Evolutionary conservation across 164 flowering plant genomes (phyloP), one percentile per base, ranked within the genome.

Genomic region (Echeveria elegans): DNA sequence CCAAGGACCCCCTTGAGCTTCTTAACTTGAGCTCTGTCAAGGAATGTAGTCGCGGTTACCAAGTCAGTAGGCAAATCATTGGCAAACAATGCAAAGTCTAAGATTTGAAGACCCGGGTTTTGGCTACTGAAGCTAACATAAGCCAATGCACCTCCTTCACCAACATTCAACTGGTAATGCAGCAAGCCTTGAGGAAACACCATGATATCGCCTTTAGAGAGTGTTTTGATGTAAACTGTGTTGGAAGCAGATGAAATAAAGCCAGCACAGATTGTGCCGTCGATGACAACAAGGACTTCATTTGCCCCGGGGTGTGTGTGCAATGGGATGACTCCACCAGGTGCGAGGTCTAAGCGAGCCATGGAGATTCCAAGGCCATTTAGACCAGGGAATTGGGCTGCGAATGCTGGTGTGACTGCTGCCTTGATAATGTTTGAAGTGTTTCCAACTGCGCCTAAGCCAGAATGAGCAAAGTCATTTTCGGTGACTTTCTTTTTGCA

Each of bases 281-380:
- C 71, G 3, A 70, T 38, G 0, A 82, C 84, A 23, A 81, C 15
- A 1, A 86, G 70, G 9, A 78, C 66, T 47, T 86, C 88, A 0
- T 77, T 67, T 0, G 68, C 88, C 0, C 78, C 79, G 0, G 87
- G 87, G 71, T 86, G 93, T 0, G 88, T 82, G 83, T 91, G 93
- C 66, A 90, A 48, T 31, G 95, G 95, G 12, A 89, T 45, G 19
- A 92, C 98, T 8, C 98, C 94, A 0, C 73, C 84, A 0, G 31
- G 64, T 0, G 86, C 94, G 3, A 92, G 36, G 76, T 92, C 97
- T 14, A 88, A 50, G 23, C 97, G 73, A 15, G 86, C 92, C 11
- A 84, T 2, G 61, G 97, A 88, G 37, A 92, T 53, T 10, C 94
- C 97, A 2, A 86, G 87, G 2, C 97, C 97, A 58, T 92, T 92